phyloP scores from a whole-genome alignment of 176 grass and related monocot genomes.

The Juncus inflexus region DNA sequence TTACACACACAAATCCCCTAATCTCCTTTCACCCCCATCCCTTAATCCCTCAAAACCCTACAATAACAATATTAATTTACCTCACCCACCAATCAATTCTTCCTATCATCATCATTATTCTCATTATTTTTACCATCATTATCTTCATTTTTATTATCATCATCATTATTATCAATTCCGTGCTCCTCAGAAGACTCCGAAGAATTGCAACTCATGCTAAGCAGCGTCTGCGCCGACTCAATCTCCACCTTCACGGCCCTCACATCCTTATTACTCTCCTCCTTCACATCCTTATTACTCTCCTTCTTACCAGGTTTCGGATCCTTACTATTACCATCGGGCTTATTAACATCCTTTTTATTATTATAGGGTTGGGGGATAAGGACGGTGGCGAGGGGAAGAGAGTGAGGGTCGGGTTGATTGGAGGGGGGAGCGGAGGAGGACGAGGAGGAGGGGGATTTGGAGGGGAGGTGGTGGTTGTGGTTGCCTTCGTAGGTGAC shows the following conservation, averaged over 20 bases:
- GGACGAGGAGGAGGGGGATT: slow-evolving; percentile 31
- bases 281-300: not conserved
- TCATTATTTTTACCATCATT: too few relatives aligned
- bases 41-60: slow-evolving; percentile 8
- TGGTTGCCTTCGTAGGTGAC: slow-evolving; percentile 99
- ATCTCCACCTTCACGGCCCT: slow-evolving; percentile 33
- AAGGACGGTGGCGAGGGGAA: slow-evolving; percentile 29
- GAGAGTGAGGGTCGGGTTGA: slow-evolving; percentile 4
- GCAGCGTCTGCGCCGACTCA: slow-evolving; percentile 60
- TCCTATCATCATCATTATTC: slow-evolving; percentile 21
- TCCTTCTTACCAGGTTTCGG: slow-evolving; percentile 13
- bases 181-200: not conserved
- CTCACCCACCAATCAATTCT: too few relatives aligned
- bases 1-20: slow-evolving; percentile 6
- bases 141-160: too few relatives aligned
- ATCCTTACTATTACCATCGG: not conserved
- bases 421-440: slow-evolving; percentile 28
- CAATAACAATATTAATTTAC: too few relatives aligned
- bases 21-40: not conserved
- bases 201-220: slow-evolving; percentile 48
- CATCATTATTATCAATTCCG: too few relatives aligned
- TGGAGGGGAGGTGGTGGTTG: slow-evolving; percentile 62
- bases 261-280: slow-evolving; percentile 19
- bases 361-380: slow-evolving; percentile 12
- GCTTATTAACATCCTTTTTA: not conserved